phyloP scores from a whole-genome alignment of 164 flowering plant genomes.

The Berberis vulgaris region DNA sequence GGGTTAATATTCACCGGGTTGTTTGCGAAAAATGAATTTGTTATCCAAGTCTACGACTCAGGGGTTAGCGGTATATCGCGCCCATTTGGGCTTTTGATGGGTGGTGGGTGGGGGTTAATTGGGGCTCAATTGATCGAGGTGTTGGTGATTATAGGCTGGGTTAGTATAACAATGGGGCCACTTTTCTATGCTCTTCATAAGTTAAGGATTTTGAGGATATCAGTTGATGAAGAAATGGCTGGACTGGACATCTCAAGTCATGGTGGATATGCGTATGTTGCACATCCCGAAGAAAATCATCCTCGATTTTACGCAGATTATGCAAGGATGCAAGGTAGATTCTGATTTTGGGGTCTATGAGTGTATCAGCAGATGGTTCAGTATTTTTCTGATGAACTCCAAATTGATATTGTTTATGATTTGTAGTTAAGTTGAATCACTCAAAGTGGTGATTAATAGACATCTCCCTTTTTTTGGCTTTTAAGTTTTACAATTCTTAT shows the following conservation, averaged over 20 bases:
- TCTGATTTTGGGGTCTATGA: not conserved
- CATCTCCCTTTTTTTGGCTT: too few species aligned
- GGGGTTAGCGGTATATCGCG: constrained; percentile 4
- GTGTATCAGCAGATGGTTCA: too few species aligned
- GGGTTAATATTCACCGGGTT: constrained; percentile 71
- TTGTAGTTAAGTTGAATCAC: too few species aligned
- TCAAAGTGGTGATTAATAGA: too few species aligned
- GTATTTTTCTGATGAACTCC: too few species aligned
- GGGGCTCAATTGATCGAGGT: constrained; percentile 67
- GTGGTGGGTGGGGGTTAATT: constrained; percentile 58
- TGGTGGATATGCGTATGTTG: constrained; percentile 67
- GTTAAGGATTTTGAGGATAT: constrained; percentile 49
- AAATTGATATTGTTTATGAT: too few species aligned
- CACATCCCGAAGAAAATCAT: constrained; percentile 30
- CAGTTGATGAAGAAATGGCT: constrained; percentile 65
- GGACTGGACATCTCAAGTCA: constrained; percentile 85
- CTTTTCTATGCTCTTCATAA: constrained; percentile 39
- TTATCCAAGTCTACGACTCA: constrained; percentile 42
- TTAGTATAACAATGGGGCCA: constrained; percentile 69
- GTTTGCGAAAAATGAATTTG: constrained; percentile 48
- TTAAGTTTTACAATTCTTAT: too few species aligned
- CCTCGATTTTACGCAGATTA: constrained; percentile 51
- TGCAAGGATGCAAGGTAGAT: constrained; percentile 15
- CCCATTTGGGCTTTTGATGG: constrained; percentile 75
- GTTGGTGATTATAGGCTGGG: constrained; percentile 61